phyloP scores from a whole-genome alignment of 169 alveolate species.

The Cryptosporidium xiaoi region DNA sequence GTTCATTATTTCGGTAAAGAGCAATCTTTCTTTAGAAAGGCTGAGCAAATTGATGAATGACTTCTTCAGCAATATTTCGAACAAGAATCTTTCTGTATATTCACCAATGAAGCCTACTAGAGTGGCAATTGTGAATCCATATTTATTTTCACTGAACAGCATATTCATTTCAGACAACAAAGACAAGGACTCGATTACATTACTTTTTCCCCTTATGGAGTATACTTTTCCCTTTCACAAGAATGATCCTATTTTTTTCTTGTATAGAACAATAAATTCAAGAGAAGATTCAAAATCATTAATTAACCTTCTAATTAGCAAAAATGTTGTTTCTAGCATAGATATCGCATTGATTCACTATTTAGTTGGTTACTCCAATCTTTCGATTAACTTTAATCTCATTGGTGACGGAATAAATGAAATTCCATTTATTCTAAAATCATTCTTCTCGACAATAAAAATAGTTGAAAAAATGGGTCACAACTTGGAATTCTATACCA shows the following conservation, averaged over 20 bases:
- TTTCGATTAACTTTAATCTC: background rate
- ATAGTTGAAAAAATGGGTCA: background rate
- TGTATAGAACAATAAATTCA: background rate
- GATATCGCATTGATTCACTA: background rate
- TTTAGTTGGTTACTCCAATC: slow-evolving; percentile 7
- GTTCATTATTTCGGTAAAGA: background rate
- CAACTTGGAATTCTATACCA: background rate
- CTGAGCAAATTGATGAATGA: slow-evolving; percentile 7
- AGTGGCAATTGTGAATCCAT: background rate
- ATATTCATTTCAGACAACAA: background rate
- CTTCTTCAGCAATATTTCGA: background rate
- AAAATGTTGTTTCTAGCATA: background rate
- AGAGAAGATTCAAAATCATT: background rate
- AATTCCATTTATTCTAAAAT: background rate
- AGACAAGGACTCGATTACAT: background rate
- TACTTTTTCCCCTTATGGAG: slow-evolving; percentile 20
- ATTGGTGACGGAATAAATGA: background rate
- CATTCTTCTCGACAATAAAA: slow-evolving; percentile 2
- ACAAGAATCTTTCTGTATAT: slow-evolving; percentile 14
- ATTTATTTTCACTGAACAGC: slow-evolving; percentile 2
- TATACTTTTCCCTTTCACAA: slow-evolving; percentile 13
- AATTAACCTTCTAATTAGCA: background rate
- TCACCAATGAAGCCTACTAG: background rate
- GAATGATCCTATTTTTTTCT: slow-evolving; percentile 26
- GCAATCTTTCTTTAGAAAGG: background rate